Percentiles rank a stretch among this genome's conserved stretches.
phyloP scores from a whole-genome alignment of 495 filamentous ascomycete species.

The Podospora comata region DNA sequence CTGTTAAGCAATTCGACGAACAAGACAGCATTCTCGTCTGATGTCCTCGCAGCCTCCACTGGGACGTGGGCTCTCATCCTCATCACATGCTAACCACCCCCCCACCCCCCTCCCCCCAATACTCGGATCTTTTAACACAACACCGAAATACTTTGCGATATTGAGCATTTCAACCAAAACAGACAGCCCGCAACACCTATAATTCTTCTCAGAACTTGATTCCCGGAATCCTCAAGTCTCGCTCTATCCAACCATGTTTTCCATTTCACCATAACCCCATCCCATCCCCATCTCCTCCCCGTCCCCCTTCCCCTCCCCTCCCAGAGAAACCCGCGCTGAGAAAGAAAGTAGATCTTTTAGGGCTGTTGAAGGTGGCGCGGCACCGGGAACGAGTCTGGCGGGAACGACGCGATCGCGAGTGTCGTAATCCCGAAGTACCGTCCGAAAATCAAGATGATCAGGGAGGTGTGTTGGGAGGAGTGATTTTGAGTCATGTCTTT shows the following conservation, averaged over 20 bases:
- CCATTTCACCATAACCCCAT: background rate
- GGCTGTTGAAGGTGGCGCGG: too few relatives aligned
- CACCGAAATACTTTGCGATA: background rate
- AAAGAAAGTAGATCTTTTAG: too few relatives aligned
- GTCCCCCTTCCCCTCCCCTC: background rate
- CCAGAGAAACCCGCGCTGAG: background rate
- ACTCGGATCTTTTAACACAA: background rate
- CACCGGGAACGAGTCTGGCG: too few relatives aligned
- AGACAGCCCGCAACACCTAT: background rate
- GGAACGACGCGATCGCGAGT: background rate
- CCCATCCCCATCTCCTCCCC: background rate
- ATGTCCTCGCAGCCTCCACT: background rate
- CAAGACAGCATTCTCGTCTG: background rate
- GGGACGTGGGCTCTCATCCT: background rate
- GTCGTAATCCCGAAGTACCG: background rate
- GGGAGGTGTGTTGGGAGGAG: background rate
- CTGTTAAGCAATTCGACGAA: background rate
- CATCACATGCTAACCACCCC: too few relatives aligned
- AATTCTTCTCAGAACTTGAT: background rate
- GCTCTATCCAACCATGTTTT: background rate
- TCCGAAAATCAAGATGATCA: background rate
- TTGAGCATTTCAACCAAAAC: background rate
- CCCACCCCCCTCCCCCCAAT: background rate
- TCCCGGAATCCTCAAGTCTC: background rate
- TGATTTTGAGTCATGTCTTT: background rate